These are phyloP conservation scores for Rubroboletus pulcherrimus DNA, from an alignment of 768 basidiomycete species.

Conservation along the genomic window DNA sequence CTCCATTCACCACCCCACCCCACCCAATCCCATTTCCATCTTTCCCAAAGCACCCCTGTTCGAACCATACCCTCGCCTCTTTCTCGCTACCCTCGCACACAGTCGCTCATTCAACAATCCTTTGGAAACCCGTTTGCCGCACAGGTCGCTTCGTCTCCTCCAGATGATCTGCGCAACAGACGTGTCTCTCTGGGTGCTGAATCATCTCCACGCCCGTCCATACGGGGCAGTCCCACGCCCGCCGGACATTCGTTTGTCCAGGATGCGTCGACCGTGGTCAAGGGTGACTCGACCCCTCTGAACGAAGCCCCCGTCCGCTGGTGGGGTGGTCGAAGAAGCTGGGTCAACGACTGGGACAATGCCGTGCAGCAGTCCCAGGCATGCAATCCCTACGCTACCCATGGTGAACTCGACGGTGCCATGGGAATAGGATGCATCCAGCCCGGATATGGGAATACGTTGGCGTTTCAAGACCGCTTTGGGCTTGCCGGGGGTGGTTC, in stretches of 20 bases:
- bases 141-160: background rate
- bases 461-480: constrained; percentile 5
- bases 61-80: constrained; percentile 3
- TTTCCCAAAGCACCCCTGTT: constrained; percentile 1
- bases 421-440: background rate
- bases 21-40: constrained; percentile 4
- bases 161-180: background rate
- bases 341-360: constrained; percentile 20
- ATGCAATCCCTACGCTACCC: background rate
- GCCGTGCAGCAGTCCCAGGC: background rate
- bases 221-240: background rate
- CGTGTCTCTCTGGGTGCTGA: constrained; percentile 10
- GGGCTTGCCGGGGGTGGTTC: background rate
- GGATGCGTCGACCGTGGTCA: background rate
- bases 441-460: background rate
- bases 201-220: background rate
- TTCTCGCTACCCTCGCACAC: constrained; percentile 11
- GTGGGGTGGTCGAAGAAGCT: constrained; percentile 17
- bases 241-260: background rate
- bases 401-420: background rate
- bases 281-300: constrained; percentile 11
- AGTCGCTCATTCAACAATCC: constrained; percentile 18
- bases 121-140: background rate
- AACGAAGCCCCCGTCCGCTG: constrained; percentile 19
- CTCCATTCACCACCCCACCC: constrained; percentile 3